A percentile compares a stretch with the other conserved stretches of the same genome.
phyloP scores from a whole-genome alignment of 1,284 basidiomycete genomes.

The Amylostereum chailletii region DNA sequence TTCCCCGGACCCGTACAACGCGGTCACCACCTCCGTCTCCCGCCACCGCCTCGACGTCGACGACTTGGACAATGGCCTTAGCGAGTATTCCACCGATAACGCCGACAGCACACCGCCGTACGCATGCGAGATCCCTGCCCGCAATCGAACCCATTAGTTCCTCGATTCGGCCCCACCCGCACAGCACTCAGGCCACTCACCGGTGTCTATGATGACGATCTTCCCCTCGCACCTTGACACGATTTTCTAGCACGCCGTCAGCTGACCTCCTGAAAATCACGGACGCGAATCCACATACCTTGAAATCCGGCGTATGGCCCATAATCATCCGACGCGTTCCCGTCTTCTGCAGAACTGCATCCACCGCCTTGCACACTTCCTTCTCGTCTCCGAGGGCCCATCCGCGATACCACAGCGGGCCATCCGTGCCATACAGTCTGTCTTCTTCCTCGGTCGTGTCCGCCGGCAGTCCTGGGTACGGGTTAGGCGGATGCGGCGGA shows the following conservation, averaged over 20 bases:
- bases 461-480: conserved; percentile 69
- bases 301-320: conserved; percentile 90
- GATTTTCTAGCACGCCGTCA: conserved; percentile 42
- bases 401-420: conserved; percentile 87
- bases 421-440: conserved; percentile 65
- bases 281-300: conserved; percentile 29
- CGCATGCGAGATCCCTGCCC: conserved; percentile 78
- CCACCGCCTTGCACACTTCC: conserved; percentile 63
- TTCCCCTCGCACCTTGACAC: conserved; percentile 78
- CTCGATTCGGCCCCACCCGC: no score
- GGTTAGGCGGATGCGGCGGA: conserved; percentile 71
- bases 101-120: conserved; percentile 90
- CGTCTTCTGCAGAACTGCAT: conserved; percentile 58
- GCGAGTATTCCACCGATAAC: conserved; percentile 74
- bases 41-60: conserved; percentile 36
- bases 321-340: conserved; percentile 84
- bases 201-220: conserved; percentile 87
- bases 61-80: conserved; percentile 37
- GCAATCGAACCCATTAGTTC: no score
- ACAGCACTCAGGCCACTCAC: conserved; percentile 21
- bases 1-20: conserved; percentile 53
- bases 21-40: conserved; percentile 74
- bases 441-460: conserved; percentile 59
- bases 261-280: neutral
- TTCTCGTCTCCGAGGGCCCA: conserved; percentile 73